A percentile compares a stretch with the other conserved stretches of the same genome.
phyloP scores from a whole-genome alignment of 2,329 filamentous ascomycete genomes.

The Neonectria neomacrospora region DNA sequence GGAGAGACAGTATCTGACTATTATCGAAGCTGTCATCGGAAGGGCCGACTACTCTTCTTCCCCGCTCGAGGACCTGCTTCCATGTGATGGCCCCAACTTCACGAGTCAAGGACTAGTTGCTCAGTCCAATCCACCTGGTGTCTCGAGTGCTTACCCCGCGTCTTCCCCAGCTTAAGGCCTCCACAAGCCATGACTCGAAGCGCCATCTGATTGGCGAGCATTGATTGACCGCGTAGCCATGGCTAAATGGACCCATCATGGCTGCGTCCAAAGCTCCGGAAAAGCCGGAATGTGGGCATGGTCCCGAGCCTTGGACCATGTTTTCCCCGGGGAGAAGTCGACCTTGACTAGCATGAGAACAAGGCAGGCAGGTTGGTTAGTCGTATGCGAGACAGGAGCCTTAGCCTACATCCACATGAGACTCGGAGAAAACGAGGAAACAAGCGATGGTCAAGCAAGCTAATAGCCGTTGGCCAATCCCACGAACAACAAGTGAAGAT shows the following conservation, averaged over 20 bases:
- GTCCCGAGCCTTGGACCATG: neutral
- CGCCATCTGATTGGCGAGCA: neutral
- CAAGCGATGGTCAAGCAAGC: too few relatives aligned
- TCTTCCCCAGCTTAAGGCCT: constrained; percentile 6
- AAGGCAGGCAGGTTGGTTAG: too few relatives aligned
- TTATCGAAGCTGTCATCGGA: neutral
- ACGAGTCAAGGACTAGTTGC: neutral
- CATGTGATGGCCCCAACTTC: neutral
- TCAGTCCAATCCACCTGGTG: neutral
- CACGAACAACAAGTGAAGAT: neutral
- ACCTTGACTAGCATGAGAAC: too few relatives aligned
- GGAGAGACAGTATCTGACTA: neutral
- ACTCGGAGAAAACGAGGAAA: too few relatives aligned
- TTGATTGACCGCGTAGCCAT: neutral
- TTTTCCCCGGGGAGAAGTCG: neutral
- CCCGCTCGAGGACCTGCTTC: neutral
- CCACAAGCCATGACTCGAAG: neutral
- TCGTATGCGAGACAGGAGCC: too few relatives aligned
- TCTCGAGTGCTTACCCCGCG: constrained; percentile 13
- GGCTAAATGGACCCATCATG: neutral
- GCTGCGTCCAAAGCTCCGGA: neutral
- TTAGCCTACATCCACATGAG: too few relatives aligned
- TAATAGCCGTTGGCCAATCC: too few relatives aligned
- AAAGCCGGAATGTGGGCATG: constrained; percentile 22
- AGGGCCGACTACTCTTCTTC: neutral